These are phyloP conservation scores for Hirschioporus abietinus DNA, from an alignment of 768 basidiomycete genomes.

Conservation along the genomic window DNA sequence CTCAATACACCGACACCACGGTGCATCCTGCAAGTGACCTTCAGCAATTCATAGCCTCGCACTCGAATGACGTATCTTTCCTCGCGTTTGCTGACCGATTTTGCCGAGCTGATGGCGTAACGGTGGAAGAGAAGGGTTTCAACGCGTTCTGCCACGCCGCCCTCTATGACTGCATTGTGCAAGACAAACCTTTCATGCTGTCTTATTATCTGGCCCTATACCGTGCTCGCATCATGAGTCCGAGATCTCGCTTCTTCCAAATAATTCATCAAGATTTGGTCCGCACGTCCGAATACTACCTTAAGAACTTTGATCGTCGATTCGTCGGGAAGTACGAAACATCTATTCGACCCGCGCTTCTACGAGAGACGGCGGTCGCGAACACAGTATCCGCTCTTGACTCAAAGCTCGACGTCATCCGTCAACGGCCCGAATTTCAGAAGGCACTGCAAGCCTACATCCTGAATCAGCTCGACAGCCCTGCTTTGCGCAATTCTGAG, in stretches of 20 bases:
- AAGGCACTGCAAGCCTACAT: conserved; percentile 48
- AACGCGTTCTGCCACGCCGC: conserved; percentile 71
- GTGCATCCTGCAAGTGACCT: conserved; percentile 70
- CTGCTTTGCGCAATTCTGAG: conserved; percentile 16
- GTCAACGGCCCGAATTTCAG: conserved; percentile 35
- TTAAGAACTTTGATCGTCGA: conserved; percentile 64
- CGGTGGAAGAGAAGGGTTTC: conserved; percentile 55
- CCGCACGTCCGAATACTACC: conserved; percentile 73
- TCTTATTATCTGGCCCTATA: conserved; percentile 72
- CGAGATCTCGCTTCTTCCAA: conserved; percentile 54
- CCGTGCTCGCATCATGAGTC: conserved; percentile 57
- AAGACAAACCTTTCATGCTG: conserved; percentile 80
- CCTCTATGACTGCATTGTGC: conserved; percentile 82
- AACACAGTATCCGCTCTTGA: conserved; percentile 64
- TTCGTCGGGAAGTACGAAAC: conserved; percentile 68
- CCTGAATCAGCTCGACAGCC: conserved; percentile 39
- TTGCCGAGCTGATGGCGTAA: conserved; percentile 55
- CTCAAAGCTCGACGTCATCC: conserved; percentile 43
- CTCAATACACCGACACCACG: conserved; percentile 51
- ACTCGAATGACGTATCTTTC: conserved; percentile 76
- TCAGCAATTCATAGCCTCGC: conserved; percentile 80
- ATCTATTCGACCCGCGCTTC: conserved; percentile 58
- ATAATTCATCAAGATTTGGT: conserved; percentile 53
- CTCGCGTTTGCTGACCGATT: conserved; percentile 79
- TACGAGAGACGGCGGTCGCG: conserved; percentile 67